These are phyloP conservation scores for Phytopythium vexans DNA, from an alignment of 352 stramenopile genomes.

Conservation along the genomic window DNA sequence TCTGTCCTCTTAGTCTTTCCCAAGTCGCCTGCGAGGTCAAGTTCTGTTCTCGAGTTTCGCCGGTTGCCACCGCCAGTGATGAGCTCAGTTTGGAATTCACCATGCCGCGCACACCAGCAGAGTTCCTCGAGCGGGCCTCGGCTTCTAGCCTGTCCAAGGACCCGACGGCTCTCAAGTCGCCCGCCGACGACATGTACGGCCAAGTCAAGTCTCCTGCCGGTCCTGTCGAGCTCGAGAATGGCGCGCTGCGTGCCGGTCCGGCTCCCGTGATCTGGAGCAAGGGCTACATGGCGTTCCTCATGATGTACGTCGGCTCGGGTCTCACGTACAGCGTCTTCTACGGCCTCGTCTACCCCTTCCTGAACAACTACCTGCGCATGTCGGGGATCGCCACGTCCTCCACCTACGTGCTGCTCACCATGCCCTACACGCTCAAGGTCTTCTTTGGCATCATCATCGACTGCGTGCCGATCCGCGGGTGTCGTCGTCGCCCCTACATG, in stretches of 20 bases:
- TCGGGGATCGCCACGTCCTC: conserved; percentile 32
- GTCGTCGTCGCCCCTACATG: conserved; percentile 79
- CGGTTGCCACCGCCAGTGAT: too few species aligned
- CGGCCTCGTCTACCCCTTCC: conserved; percentile 38
- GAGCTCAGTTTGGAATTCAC: too few species aligned
- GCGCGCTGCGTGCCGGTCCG: conserved; percentile 34
- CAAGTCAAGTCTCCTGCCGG: too few species aligned
- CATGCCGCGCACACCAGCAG: too few species aligned
- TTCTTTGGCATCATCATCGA: conserved; percentile 81
- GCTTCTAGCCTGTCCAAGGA: too few species aligned
- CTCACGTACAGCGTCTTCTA: conserved; percentile 43
- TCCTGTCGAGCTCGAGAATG: conserved; percentile 18
- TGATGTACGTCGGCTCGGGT: conserved; percentile 41
- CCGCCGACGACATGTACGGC: too few species aligned
- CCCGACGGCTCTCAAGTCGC: too few species aligned
- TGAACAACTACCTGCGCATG: conserved; percentile 51
- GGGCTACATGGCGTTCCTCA: conserved; percentile 34
- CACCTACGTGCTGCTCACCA: conserved; percentile 37
- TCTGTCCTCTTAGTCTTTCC: too few species aligned
- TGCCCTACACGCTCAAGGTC: conserved; percentile 80
- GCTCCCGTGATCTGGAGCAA: conserved; percentile 26
- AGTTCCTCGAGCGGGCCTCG: too few species aligned
- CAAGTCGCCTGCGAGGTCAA: too few species aligned
- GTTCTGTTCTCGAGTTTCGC: too few species aligned
- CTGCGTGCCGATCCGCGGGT: conserved; percentile 80